Evolutionary conservation across 2,329 filamentous ascomycete species (phyloP).

Genomic region (Delphinella strobiligena): DNA sequence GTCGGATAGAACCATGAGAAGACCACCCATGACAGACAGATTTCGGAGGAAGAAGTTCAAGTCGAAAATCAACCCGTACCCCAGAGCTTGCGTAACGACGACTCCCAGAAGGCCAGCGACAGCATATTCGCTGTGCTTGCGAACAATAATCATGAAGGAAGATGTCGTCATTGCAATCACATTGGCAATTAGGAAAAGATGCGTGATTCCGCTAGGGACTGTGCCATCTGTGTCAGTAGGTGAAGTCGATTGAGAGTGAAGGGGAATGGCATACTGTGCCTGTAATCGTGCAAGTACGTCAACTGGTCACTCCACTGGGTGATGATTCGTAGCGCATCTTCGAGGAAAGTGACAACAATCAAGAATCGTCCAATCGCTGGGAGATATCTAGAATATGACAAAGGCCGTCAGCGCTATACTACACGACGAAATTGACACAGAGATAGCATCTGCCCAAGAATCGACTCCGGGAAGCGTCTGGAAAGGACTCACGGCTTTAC

Average conservation of each 20-base stretch:
- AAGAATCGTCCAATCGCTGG: constrained; percentile 93
- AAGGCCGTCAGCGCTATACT: constrained; percentile 13
- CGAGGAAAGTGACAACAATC: constrained; percentile 96
- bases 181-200: constrained; percentile 85
- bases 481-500: constrained; percentile 76
- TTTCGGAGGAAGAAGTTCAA: constrained; percentile 99
- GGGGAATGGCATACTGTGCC: constrained; percentile 59
- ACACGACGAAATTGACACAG: too few species aligned
- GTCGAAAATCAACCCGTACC: constrained; percentile 96
- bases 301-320: constrained; percentile 97
- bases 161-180: constrained; percentile 76
- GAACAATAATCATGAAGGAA: constrained; percentile 76
- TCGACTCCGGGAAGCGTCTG: background rate
- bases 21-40: constrained; percentile 88
- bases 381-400: constrained; percentile 58
- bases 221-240: constrained; percentile 10
- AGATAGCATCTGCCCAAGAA: too few species aligned
- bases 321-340: constrained; percentile 89
- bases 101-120: constrained; percentile 83
- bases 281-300: constrained; percentile 81
- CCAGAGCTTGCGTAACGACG: constrained; percentile 84
- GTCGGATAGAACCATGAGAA: constrained; percentile 96
- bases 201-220: constrained; percentile 84
- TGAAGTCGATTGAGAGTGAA: constrained; percentile 19
- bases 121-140: constrained; percentile 87